These are phyloP conservation scores for Solanum pimpinellifolium DNA, from an alignment of 257 asterid species.

Conservation along the genomic window DNA sequence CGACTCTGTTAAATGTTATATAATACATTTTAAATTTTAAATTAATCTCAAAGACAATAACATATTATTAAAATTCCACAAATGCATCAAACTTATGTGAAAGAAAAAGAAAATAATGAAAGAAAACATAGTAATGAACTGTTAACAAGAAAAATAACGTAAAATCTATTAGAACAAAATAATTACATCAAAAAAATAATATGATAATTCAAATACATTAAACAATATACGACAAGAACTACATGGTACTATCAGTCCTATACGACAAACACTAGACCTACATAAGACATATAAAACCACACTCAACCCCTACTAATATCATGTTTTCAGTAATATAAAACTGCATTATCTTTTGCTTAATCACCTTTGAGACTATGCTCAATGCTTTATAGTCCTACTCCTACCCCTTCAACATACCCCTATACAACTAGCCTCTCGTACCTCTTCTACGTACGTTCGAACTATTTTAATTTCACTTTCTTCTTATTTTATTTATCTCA, in stretches of 20 bases:
- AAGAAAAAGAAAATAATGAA: no score
- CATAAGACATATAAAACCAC: background rate
- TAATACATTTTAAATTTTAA: no score
- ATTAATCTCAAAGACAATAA: background rate
- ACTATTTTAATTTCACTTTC: background rate
- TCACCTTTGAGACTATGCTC: background rate
- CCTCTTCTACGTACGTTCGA: no score
- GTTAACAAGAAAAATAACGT: no score
- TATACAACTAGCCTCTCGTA: background rate
- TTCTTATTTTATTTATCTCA: no score
- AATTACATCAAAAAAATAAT: no score
- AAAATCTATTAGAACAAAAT: no score
- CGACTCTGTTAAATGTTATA: background rate
- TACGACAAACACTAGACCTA: background rate
- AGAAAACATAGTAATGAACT: background rate
- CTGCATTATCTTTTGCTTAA: no score
- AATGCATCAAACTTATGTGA: no score
- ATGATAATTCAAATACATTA: background rate
- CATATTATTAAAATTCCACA: background rate
- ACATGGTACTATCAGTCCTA: background rate
- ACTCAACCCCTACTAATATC: background rate
- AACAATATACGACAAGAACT: no score
- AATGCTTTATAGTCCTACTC: background rate
- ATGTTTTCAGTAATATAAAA: no score
- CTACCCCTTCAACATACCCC: background rate